These are phyloP conservation scores for Phytophthora syringae DNA, from an alignment of 352 stramenopile species.

Conservation along the genomic window DNA sequence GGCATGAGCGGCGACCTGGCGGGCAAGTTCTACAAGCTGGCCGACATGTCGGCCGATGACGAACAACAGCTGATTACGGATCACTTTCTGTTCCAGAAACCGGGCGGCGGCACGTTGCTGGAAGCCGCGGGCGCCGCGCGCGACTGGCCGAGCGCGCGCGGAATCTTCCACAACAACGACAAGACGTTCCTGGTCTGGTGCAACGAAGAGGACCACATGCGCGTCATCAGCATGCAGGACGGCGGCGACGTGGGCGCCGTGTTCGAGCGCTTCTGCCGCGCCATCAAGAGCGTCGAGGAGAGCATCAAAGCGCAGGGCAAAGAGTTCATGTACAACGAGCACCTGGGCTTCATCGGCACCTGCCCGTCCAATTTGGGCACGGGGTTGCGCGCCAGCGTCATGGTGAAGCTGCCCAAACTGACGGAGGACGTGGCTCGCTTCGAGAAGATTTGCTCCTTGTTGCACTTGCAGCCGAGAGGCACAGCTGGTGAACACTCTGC, in stretches of 20 bases:
- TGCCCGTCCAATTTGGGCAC: conserved; percentile 91
- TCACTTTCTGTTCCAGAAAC: conserved; percentile 96
- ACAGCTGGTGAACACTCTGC: conserved; percentile 87
- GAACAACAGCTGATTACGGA: conserved; percentile 82
- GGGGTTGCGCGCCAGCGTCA: conserved; percentile 82
- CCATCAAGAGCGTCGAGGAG: conserved; percentile 78
- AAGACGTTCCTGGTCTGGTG: conserved; percentile 92
- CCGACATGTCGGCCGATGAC: conserved; percentile 74
- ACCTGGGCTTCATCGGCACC: conserved; percentile 86
- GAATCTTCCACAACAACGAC: conserved; percentile 93
- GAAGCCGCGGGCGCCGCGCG: conserved; percentile 86
- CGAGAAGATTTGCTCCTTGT: conserved; percentile 81
- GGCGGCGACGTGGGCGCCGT: conserved; percentile 91
- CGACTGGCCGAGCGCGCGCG: conserved; percentile 92
- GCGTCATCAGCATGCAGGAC: conserved; percentile 90
- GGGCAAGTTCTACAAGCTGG: conserved; percentile 86
- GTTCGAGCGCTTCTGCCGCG: conserved; percentile 88
- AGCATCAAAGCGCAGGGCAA: conserved; percentile 81
- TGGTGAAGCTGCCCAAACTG: conserved; percentile 90
- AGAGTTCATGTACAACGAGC: conserved; percentile 90
- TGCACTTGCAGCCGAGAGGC: conserved; percentile 83
- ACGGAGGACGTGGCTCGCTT: conserved; percentile 79
- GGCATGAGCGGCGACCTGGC: conserved; percentile 73
- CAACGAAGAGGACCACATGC: conserved; percentile 93
- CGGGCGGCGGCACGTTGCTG: conserved; percentile 85